These are phyloP conservation scores for Rhodotorula glutinis DNA, from an alignment of 1,284 basidiomycete genomes.

Conservation along the genomic window DNA sequence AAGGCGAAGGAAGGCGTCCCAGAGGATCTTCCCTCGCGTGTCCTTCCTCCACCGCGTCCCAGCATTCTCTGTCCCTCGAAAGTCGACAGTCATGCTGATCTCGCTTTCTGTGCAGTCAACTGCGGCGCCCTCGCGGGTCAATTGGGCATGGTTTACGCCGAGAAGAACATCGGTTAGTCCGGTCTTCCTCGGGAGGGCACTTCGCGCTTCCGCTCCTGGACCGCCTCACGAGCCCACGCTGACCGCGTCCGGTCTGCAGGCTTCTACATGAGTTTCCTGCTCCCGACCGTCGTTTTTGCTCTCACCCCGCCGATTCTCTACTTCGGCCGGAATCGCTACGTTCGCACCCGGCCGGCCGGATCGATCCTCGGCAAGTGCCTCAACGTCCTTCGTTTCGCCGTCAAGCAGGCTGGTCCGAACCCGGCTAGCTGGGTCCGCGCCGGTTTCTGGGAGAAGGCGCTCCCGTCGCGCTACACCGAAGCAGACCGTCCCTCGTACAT, in stretches of 20 bases:
- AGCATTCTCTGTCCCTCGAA: too few species aligned
- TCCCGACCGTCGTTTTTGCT: conserved; percentile 51
- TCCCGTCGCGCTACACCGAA: conserved; percentile 55
- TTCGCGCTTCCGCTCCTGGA: neutral
- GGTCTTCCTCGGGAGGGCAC: neutral
- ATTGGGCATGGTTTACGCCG: conserved; percentile 49
- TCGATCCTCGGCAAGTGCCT: conserved; percentile 64
- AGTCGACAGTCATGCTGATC: too few species aligned
- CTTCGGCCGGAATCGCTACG: conserved; percentile 64
- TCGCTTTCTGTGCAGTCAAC: conserved; percentile 52
- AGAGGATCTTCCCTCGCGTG: too few species aligned
- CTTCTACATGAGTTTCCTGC: conserved; percentile 49
- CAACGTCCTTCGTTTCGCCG: conserved; percentile 45
- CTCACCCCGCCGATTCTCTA: conserved; percentile 65
- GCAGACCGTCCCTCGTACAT: conserved; percentile 50
- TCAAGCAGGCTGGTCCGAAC: conserved; percentile 48
- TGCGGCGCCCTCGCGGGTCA: conserved; percentile 63
- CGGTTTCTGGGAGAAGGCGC: conserved; percentile 72
- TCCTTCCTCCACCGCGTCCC: too few species aligned
- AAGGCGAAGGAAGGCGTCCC: too few species aligned
- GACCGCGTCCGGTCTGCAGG: conserved; percentile 37
- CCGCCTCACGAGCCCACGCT: neutral
- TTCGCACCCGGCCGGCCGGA: conserved; percentile 66
- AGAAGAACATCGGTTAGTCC: conserved; percentile 42
- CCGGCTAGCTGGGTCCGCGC: conserved; percentile 52